These are phyloP conservation scores for Diplogelasinospora grovesii DNA, from an alignment of 495 filamentous ascomycete species.

Conservation along the genomic window DNA sequence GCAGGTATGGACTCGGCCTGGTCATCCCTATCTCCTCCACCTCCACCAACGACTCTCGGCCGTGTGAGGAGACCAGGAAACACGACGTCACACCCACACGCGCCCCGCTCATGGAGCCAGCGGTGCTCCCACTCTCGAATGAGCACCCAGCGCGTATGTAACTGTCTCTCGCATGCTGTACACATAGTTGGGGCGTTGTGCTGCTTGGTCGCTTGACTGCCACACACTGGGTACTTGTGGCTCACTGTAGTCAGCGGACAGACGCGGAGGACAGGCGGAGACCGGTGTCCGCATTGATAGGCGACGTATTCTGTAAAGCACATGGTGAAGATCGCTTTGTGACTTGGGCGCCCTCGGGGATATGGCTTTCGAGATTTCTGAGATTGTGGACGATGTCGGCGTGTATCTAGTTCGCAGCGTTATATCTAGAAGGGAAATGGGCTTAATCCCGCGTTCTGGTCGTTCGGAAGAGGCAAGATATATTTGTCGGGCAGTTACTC, in stretches of 20 bases:
- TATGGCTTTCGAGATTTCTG: too few relatives aligned
- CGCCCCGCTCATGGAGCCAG: conserved; percentile 42
- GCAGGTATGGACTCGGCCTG: too few relatives aligned
- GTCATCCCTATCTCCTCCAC: too few relatives aligned
- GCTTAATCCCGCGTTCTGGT: too few relatives aligned
- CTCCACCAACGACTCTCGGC: conserved; percentile 22
- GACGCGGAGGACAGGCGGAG: conserved; percentile 26
- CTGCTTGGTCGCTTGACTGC: conserved; percentile 16
- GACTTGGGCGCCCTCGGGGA: too few relatives aligned
- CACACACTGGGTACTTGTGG: conserved; percentile 29
- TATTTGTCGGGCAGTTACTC: too few relatives aligned
- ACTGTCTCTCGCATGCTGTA: conserved; percentile 26
- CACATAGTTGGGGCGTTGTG: conserved; percentile 31
- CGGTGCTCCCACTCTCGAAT: conserved; percentile 39
- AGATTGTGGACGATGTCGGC: too few relatives aligned
- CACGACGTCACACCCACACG: conserved; percentile 29
- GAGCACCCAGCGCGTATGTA: conserved; percentile 34
- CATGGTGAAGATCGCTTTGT: too few relatives aligned
- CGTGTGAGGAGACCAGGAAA: conserved; percentile 28
- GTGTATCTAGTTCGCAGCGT: too few relatives aligned
- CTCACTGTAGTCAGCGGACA: conserved; percentile 36
- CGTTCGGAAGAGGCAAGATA: too few relatives aligned
- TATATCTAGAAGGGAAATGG: too few relatives aligned
- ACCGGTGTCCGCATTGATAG: conserved; percentile 41
- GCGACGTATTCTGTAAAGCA: conserved; percentile 36